Base-by-base conservation (phyloP, 2,329 filamentous ascomycete genomes). In the Colletotrichum sp. region DNA sequence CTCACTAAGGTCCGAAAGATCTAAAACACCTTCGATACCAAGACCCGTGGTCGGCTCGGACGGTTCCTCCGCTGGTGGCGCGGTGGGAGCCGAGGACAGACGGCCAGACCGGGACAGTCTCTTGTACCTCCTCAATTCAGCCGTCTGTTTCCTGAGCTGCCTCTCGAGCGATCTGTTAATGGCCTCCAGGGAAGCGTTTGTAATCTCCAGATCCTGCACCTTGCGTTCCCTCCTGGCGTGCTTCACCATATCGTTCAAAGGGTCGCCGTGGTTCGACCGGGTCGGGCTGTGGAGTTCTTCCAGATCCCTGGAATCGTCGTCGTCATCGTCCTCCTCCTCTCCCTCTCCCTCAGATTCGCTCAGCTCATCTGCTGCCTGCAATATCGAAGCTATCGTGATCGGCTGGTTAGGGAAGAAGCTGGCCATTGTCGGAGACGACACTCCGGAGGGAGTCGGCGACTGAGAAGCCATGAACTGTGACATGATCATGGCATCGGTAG, bases 121-220 rank as follows among this genome's bases (percentile, higher is more conserved):
- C 67, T 95, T 92, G 82, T 93, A 98, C 58, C 96, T 90, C 73
- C 97, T 93, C 36, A 99, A 83, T 82, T 99, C 97, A 1, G 94
- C 91, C 48, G 94, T 96, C 81, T 98, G 96, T 82, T 98, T 98
- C 30, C 96, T 92, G 80, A 99, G 90, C 82, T 98, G 95, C 28
- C 95, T 92, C 85, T 99, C 97, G 0, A 99, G 87, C 0, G 96
- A 97, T 69, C 96, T 91, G 82, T 99, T 99, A 85, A 99, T 98
- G 55, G 97, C 97, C 72, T 98, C 91, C 4, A 99, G 89, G 2
- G 96, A 98, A 2, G 95, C 97, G 81, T 99, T 99, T 71, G 94
- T 98, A 77, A 99, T 99, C 82, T 99, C 95, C 7, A 99, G 88
- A 82, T 99, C 97, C 78, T 98, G 91, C 1, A 99, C 96, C 86